Percentiles rank a stretch among this genome's conserved stretches.
phyloP scores from a whole-genome alignment of 2,329 filamentous ascomycete species.

The Helotiales sp. region DNA sequence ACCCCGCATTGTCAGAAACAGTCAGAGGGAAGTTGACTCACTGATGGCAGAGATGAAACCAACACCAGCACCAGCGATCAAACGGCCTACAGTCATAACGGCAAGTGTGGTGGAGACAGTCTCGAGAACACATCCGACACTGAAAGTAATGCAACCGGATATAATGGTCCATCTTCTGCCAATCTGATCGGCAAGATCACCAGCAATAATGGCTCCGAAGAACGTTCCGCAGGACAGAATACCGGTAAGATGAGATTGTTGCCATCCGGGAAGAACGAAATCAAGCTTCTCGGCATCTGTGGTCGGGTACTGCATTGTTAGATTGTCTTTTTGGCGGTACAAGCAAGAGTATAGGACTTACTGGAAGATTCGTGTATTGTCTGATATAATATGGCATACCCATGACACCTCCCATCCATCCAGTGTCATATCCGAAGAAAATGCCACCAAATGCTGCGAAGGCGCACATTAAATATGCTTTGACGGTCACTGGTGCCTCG shows the following conservation, averaged over 20 bases:
- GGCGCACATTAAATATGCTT: slow-evolving; percentile 67
- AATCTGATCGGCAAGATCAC: slow-evolving; percentile 72
- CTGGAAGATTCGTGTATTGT: slow-evolving; percentile 24
- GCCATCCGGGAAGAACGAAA: slow-evolving; percentile 66
- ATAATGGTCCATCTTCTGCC: slow-evolving; percentile 74
- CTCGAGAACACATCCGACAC: slow-evolving; percentile 63
- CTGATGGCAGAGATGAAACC: slow-evolving; percentile 78
- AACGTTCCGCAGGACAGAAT: slow-evolving; percentile 77
- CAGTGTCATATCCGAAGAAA: slow-evolving; percentile 67
- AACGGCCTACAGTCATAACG: slow-evolving; percentile 57
- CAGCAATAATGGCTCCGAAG: slow-evolving; percentile 76
- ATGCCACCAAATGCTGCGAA: slow-evolving; percentile 67
- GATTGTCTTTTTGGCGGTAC: neutral
- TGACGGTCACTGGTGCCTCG: slow-evolving; percentile 67
- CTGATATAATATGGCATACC: slow-evolving; percentile 26
- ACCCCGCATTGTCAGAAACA: neutral
- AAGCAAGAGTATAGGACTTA: neutral
- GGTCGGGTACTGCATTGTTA: slow-evolving; percentile 10
- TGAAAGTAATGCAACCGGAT: slow-evolving; percentile 63
- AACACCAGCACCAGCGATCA: slow-evolving; percentile 74
- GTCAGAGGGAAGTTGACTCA: slow-evolving; percentile 56
- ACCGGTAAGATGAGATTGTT: slow-evolving; percentile 52
- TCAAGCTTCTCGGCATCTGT: slow-evolving; percentile 53
- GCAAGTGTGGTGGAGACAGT: slow-evolving; percentile 52
- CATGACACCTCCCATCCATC: slow-evolving; percentile 61